These are phyloP conservation scores for Ustilago nuda DNA, from an alignment of 1,284 basidiomycete genomes.

Conservation along the genomic window DNA sequence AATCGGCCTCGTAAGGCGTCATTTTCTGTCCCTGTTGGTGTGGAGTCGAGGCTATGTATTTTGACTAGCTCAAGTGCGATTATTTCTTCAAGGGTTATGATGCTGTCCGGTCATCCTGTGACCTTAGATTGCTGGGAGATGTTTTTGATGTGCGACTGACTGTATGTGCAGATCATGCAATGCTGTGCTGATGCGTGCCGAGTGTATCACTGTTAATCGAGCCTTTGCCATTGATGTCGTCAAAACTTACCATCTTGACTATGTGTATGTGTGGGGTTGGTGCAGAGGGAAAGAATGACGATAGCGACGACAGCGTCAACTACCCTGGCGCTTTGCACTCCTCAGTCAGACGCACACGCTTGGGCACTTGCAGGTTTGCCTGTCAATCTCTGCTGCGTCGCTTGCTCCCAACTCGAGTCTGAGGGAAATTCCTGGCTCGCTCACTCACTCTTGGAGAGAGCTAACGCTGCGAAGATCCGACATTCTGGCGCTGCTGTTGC, in stretches of 20 bases:
- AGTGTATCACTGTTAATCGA: constrained; percentile 19
- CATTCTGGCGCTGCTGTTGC: constrained; percentile 20
- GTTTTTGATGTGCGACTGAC: not conserved
- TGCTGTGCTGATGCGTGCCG: constrained; percentile 2
- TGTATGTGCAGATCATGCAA: not conserved
- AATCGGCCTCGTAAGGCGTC: no score
- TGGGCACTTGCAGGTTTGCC: not conserved
- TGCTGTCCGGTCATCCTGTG: not conserved
- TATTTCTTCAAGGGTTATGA: not conserved
- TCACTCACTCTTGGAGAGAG: not conserved
- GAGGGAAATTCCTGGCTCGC: not conserved
- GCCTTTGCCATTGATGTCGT: constrained; percentile 18
- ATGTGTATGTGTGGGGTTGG: constrained; percentile 50
- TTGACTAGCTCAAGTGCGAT: no score
- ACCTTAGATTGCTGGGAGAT: not conserved
- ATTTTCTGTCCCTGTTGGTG: no score
- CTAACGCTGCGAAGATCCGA: not conserved
- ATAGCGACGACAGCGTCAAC: constrained; percentile 32
- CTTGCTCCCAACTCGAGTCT: not conserved
- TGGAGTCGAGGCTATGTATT: no score
- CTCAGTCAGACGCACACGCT: not conserved
- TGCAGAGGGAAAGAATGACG: constrained; percentile 35
- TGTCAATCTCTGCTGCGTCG: not conserved
- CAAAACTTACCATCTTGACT: constrained; percentile 54
- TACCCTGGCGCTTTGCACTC: constrained; percentile 1